Percentiles rank a stretch among this genome's conserved stretches.
phyloP scores from a whole-genome alignment of 2,329 filamentous ascomycete genomes.

The Plenodomus biglobosus region DNA sequence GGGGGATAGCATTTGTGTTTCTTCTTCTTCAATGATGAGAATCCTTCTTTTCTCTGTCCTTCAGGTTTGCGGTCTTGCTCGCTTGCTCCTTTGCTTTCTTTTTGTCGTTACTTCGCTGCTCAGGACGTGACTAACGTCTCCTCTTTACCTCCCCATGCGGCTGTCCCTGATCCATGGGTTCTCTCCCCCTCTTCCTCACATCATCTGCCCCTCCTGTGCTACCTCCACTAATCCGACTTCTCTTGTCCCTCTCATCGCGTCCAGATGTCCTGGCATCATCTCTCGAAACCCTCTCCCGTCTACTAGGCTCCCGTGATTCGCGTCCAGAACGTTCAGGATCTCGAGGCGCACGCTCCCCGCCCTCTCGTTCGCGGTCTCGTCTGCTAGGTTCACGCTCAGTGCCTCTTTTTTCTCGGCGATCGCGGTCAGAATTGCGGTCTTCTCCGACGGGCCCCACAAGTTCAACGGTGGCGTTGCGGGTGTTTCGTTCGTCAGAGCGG shows the following conservation, averaged over 20 bases:
- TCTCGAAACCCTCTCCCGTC: slow-evolving; percentile 27
- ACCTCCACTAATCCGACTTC: slow-evolving; percentile 19
- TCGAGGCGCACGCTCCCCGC: slow-evolving; percentile 20
- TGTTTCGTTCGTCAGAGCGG: slow-evolving; percentile 30
- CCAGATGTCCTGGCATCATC: slow-evolving; percentile 26
- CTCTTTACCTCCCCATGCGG: slow-evolving; percentile 28
- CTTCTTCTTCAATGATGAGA: neutral
- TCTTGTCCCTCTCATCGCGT: slow-evolving; percentile 27
- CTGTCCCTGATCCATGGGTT: slow-evolving; percentile 25
- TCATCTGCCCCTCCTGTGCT: slow-evolving; percentile 17
- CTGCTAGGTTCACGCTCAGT: slow-evolving; percentile 25
- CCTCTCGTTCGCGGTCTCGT: slow-evolving; percentile 25
- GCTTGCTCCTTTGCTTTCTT: neutral
- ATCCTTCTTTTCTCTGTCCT: neutral
- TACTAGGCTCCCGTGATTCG: slow-evolving; percentile 22
- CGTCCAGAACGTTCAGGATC: slow-evolving; percentile 9
- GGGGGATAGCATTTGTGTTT: neutral
- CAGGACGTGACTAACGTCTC: slow-evolving; percentile 16
- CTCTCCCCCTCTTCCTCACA: slow-evolving; percentile 25
- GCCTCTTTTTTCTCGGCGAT: slow-evolving; percentile 33
- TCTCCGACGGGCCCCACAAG: slow-evolving; percentile 19
- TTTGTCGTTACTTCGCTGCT: neutral
- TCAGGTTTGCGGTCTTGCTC: neutral
- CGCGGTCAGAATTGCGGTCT: slow-evolving; percentile 29
- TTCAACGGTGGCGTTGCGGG: slow-evolving; percentile 21